These are phyloP conservation scores for Cladochytrium replicatum DNA, from an alignment of 192 early-diverging fungal species.

Conservation along the genomic window DNA sequence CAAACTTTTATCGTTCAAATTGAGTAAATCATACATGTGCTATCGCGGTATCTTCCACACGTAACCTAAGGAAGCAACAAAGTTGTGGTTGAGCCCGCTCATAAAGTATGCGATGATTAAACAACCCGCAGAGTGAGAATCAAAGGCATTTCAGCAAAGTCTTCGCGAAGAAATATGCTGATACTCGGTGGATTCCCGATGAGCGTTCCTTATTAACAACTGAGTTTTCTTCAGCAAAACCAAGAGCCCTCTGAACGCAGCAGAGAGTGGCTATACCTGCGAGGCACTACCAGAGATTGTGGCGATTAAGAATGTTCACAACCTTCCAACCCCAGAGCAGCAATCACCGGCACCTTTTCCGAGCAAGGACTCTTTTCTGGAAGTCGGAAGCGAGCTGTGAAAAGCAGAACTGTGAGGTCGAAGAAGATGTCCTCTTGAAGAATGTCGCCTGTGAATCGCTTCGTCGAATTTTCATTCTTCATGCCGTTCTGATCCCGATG, in stretches of 20 bases:
- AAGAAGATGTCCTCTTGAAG: slow-evolving; percentile 42
- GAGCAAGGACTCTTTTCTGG: slow-evolving; percentile 35
- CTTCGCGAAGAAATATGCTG: not conserved
- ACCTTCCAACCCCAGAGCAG: slow-evolving; percentile 50
- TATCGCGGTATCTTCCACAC: too few species aligned
- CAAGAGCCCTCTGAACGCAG: not conserved
- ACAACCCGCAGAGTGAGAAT: not conserved
- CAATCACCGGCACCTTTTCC: slow-evolving; percentile 48
- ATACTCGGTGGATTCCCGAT: not conserved
- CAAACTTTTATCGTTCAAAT: too few species aligned
- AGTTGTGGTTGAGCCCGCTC: not conserved
- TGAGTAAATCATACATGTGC: too few species aligned
- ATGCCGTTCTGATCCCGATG: slow-evolving; percentile 51
- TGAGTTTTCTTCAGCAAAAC: not conserved
- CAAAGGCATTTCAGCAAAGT: not conserved
- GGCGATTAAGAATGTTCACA: slow-evolving; percentile 45
- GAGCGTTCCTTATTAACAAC: not conserved
- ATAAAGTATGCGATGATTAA: not conserved
- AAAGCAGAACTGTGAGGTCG: slow-evolving; percentile 60
- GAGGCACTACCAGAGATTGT: slow-evolving; percentile 37
- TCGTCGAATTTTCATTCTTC: slow-evolving; percentile 4
- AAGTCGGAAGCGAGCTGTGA: slow-evolving; percentile 65
- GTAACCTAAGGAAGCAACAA: not conserved
- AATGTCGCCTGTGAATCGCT: slow-evolving; percentile 26
- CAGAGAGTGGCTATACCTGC: not conserved